Evolutionary conservation across 2,329 filamentous ascomycete species (phyloP).

Genomic region (Leptographium procerum): DNA sequence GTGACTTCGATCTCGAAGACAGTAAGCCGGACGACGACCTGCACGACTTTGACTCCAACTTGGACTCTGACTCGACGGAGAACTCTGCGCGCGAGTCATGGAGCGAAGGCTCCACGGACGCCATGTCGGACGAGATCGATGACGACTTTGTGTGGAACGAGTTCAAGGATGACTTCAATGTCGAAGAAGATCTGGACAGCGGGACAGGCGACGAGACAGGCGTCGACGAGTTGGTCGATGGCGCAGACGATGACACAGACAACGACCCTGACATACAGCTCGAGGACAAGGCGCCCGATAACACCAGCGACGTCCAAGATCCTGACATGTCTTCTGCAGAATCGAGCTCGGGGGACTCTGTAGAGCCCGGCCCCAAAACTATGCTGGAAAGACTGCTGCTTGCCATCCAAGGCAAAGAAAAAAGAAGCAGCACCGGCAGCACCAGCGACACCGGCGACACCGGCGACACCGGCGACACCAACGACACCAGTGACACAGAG

Average conservation of each 20-base stretch:
- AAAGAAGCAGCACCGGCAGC: too few relatives aligned
- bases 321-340: background rate
- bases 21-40: background rate
- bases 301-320: background rate
- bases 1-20: background rate
- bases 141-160: slow-evolving; percentile 1
- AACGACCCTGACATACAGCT: background rate
- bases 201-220: background rate
- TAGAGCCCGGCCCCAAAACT: too few relatives aligned
- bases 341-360: too few relatives aligned
- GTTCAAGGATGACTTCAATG: background rate
- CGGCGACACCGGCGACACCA: background rate
- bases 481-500: background rate
- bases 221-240: background rate
- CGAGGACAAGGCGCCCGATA: background rate
- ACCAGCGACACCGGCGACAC: background rate
- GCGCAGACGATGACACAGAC: background rate
- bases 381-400: too few relatives aligned
- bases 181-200: background rate
- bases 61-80: background rate
- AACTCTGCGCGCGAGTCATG: background rate
- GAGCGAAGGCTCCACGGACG: background rate
- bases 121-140: background rate
- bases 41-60: background rate
- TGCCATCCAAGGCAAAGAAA: too few relatives aligned